Conservation (phyloP, 495 filamentous ascomycete species). For the Tuber calosporum region DNA sequence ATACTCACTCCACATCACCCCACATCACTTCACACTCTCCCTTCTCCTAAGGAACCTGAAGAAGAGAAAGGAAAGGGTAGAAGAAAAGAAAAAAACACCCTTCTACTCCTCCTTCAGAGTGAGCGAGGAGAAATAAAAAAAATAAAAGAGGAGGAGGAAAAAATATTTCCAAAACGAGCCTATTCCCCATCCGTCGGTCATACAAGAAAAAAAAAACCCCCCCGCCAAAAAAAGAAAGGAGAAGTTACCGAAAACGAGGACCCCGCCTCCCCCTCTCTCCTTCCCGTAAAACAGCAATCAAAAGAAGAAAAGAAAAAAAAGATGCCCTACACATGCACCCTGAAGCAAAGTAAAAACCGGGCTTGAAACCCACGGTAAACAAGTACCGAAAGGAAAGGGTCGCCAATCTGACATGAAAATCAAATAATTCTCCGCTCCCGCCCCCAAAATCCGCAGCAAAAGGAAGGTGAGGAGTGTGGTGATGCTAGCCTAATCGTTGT, state of each 20-base stretch:
- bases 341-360: not conserved
- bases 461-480: not conserved
- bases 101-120: not conserved
- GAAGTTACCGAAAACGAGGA: not conserved
- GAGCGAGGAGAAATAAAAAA: not conserved
- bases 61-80: not conserved
- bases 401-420: not conserved
- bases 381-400: not conserved
- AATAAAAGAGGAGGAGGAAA: not conserved
- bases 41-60: not conserved
- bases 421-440: conserved; percentile 3
- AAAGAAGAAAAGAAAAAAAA: not conserved
- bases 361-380: conserved; percentile 1
- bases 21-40: not conserved
- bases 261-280: not conserved
- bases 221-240: not conserved
- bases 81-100: not conserved
- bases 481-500: not conserved
- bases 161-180: not conserved
- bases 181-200: not conserved
- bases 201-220: not conserved
- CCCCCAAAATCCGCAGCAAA: not conserved
- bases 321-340: not conserved
- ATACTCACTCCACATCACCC: not conserved
- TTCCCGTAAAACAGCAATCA: not conserved